A percentile compares a stretch with the other conserved stretches of the same genome.
Evolutionary conservation across 495 filamentous ascomycete species (phyloP).

Genomic region (Xylaria venustula): DNA sequence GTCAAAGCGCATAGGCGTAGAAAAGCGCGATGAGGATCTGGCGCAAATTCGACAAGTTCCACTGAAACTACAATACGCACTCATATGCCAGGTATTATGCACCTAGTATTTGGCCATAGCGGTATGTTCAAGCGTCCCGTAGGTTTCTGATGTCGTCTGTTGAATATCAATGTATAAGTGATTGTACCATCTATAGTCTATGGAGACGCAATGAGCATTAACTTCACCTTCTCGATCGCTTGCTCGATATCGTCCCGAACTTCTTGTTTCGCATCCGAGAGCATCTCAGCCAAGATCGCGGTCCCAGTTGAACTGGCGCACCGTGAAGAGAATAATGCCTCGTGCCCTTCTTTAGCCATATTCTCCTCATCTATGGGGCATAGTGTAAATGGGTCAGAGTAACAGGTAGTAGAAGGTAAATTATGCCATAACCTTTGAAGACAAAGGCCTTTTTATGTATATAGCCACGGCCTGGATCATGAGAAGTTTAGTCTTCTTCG

Average conservation of each 20-base stretch:
- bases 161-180: slow-evolving; percentile 58
- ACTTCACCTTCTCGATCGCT: slow-evolving; percentile 43
- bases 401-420: slow-evolving; percentile 8
- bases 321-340: slow-evolving; percentile 46
- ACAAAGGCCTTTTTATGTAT: no score
- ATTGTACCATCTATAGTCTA: slow-evolving; percentile 47
- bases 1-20: slow-evolving; percentile 54
- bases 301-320: slow-evolving; percentile 47
- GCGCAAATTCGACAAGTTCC: slow-evolving; percentile 47
- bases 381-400: slow-evolving; percentile 25
- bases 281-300: slow-evolving; percentile 31
- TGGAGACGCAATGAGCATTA: slow-evolving; percentile 45
- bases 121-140: no score
- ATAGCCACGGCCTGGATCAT: no score
- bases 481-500: no score
- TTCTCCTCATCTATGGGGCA: slow-evolving; percentile 34
- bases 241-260: slow-evolving; percentile 43
- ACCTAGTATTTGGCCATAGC: no score
- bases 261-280: slow-evolving; percentile 35
- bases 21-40: slow-evolving; percentile 44
- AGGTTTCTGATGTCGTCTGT: slow-evolving; percentile 56
- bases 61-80: no score
- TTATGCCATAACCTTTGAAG: no score
- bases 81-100: no score
- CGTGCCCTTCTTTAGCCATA: slow-evolving; percentile 23